Conservation (phyloP, 2,329 filamentous ascomycete species). For the Stemphylium lycopersici region DNA sequence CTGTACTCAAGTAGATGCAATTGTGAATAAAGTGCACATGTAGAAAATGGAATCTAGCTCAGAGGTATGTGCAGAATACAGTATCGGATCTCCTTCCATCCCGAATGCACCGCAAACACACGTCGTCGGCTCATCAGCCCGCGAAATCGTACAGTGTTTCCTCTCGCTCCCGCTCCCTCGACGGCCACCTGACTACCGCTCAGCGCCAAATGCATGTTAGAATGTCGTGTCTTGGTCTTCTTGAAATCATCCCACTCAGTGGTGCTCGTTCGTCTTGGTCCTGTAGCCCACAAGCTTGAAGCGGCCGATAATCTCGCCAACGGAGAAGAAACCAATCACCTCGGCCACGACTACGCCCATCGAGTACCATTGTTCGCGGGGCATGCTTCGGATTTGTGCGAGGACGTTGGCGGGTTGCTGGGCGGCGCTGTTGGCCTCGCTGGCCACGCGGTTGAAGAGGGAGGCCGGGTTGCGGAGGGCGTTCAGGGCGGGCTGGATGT, state of each 20-base stretch:
- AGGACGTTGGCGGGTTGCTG: slow-evolving; percentile 63
- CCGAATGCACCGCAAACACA: slow-evolving; percentile 29
- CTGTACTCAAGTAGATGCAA: slow-evolving; percentile 23
- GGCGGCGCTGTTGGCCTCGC: slow-evolving; percentile 48
- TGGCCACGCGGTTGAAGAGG: slow-evolving; percentile 58
- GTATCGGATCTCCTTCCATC: slow-evolving; percentile 27
- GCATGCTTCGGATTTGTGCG: slow-evolving; percentile 70
- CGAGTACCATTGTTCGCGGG: slow-evolving; percentile 70
- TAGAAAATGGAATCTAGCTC: slow-evolving; percentile 46
- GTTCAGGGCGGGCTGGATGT: slow-evolving; percentile 78
- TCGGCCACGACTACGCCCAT: slow-evolving; percentile 83
- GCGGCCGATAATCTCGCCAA: slow-evolving; percentile 95
- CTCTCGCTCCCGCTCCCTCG: neutral
- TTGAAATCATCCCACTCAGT: slow-evolving; percentile 28
- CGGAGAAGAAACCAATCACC: slow-evolving; percentile 93
- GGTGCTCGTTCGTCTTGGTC: slow-evolving; percentile 41
- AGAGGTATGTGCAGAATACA: slow-evolving; percentile 51
- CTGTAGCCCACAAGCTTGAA: slow-evolving; percentile 93
- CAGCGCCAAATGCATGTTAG: slow-evolving; percentile 8
- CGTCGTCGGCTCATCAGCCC: slow-evolving; percentile 19
- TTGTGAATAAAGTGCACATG: slow-evolving; percentile 42
- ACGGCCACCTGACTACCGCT: slow-evolving; percentile 1
- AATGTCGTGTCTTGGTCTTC: slow-evolving; percentile 13
- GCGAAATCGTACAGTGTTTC: slow-evolving; percentile 29
- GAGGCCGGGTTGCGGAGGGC: slow-evolving; percentile 70